A percentile compares a stretch with the other conserved stretches of the same genome.
phyloP scores from a whole-genome alignment of 495 filamentous ascomycete species.

The Penicillium egyptiacum region DNA sequence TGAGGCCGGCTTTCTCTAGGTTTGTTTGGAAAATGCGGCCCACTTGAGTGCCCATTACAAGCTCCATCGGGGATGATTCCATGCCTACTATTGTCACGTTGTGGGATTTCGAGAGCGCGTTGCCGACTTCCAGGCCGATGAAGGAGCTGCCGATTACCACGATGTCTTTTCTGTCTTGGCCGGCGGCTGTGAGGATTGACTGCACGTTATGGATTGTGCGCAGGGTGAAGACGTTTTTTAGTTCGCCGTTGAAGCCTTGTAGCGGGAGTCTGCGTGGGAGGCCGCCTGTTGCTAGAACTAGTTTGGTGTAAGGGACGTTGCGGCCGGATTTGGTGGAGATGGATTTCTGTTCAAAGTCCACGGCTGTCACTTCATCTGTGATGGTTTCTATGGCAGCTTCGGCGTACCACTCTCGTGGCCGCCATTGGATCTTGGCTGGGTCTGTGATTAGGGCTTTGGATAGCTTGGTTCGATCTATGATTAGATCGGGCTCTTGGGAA shows the following conservation, averaged over 20 bases:
- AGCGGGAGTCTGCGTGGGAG: constrained; percentile 75
- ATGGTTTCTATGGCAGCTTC: constrained; percentile 70
- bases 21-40: constrained; percentile 74
- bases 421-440: constrained; percentile 69
- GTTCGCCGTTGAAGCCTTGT: constrained; percentile 73
- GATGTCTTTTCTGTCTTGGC: constrained; percentile 80
- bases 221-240: constrained; percentile 83
- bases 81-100: constrained; percentile 89
- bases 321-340: constrained; percentile 71
- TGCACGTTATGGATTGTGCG: constrained; percentile 73
- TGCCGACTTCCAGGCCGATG: constrained; percentile 95
- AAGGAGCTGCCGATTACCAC: constrained; percentile 90
- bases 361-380: constrained; percentile 68
- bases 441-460: constrained; percentile 94
- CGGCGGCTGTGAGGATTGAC: constrained; percentile 71
- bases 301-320: constrained; percentile 75
- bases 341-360: constrained; percentile 73
- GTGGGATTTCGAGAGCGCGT: constrained; percentile 71
- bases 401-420: constrained; percentile 74
- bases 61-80: constrained; percentile 83
- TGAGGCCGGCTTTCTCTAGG: constrained; percentile 81
- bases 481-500: constrained; percentile 76
- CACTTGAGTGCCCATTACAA: constrained; percentile 79
- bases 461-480: constrained; percentile 92
- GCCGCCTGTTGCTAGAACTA: constrained; percentile 86